phyloP scores from a whole-genome alignment of 2,329 filamentous ascomycete species.

The Trichoderma harzianum region DNA sequence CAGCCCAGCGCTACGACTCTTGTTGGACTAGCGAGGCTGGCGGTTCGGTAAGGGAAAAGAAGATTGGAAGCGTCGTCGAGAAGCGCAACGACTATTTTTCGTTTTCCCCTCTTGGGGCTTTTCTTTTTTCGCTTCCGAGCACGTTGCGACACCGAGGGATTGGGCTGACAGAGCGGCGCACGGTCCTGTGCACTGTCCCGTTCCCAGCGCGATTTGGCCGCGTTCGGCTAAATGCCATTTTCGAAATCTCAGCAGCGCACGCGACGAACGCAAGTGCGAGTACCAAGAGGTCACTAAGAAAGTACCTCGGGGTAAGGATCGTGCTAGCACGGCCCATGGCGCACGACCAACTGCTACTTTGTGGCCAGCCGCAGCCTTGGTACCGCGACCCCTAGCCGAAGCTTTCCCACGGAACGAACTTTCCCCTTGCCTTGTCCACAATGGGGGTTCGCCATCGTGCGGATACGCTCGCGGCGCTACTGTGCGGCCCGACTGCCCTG shows the following conservation, averaged over 20 bases:
- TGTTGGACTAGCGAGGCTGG: neutral
- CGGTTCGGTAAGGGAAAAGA: neutral
- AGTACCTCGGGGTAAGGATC: slow-evolving; percentile 6
- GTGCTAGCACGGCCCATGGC: neutral
- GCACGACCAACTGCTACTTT: neutral
- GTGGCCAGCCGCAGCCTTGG: neutral
- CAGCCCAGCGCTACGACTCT: neutral
- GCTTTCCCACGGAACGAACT: neutral
- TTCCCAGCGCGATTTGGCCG: neutral
- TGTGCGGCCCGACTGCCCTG: slow-evolving; percentile 21
- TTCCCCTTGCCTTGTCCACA: slow-evolving; percentile 10
- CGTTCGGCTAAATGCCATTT: slow-evolving; percentile 10
- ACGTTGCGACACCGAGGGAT: neutral
- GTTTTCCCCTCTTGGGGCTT: neutral
- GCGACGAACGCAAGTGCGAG: neutral
- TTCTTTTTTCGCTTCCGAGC: neutral
- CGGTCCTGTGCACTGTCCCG: neutral
- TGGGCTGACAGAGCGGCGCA: neutral
- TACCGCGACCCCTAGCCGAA: neutral
- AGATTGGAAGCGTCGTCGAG: neutral
- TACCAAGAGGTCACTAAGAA: neutral
- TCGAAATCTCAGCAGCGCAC: slow-evolving; percentile 10
- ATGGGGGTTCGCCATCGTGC: slow-evolving; percentile 19
- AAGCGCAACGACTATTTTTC: neutral
- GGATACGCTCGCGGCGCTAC: slow-evolving; percentile 19